Evolutionary conservation across 2,329 filamentous ascomycete species (phyloP).

Genomic region (Furcasterigmium sp.): DNA sequence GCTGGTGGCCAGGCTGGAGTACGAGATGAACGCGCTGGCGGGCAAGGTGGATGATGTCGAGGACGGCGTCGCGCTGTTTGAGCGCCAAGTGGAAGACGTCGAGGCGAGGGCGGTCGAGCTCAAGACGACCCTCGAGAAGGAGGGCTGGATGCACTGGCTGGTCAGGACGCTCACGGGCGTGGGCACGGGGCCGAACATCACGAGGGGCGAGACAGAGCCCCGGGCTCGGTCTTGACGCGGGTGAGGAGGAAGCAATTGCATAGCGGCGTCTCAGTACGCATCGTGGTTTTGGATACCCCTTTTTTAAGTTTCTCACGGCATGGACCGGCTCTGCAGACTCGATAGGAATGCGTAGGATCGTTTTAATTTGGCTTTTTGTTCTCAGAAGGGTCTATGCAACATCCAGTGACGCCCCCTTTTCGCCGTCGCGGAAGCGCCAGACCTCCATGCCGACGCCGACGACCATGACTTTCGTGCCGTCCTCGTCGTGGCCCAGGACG

Average conservation of each 20-base stretch:
- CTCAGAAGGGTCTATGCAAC: too few relatives aligned
- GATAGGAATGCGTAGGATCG: too few relatives aligned
- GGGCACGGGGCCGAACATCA: constrained; percentile 54
- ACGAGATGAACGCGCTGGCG: constrained; percentile 78
- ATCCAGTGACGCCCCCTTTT: not conserved
- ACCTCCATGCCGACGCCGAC: constrained; percentile 42
- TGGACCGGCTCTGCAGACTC: too few relatives aligned
- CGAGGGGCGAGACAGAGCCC: constrained; percentile 22
- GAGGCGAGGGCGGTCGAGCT: constrained; percentile 60
- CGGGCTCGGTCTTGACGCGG: too few relatives aligned
- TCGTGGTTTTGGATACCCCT: constrained; percentile 8
- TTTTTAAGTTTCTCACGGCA: not conserved
- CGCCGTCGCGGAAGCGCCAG: constrained; percentile 22
- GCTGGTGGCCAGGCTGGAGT: constrained; percentile 80
- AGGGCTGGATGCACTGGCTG: constrained; percentile 61
- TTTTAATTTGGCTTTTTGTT: too few relatives aligned
- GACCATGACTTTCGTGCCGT: constrained; percentile 25
- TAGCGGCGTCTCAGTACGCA: constrained; percentile 9
- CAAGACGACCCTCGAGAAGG: constrained; percentile 56
- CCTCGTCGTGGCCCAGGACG: constrained; percentile 19
- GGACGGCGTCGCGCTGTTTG: constrained; percentile 73
- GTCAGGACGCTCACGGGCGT: constrained; percentile 56
- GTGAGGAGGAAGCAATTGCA: constrained; percentile 5
- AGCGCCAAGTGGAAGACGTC: constrained; percentile 68
- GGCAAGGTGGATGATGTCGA: constrained; percentile 84